Evolutionary conservation across 2,329 filamentous ascomycete species (phyloP), one percentile per base, ranked within the genome.

Genomic region (Arthrobotrys sphaeroides): DNA sequence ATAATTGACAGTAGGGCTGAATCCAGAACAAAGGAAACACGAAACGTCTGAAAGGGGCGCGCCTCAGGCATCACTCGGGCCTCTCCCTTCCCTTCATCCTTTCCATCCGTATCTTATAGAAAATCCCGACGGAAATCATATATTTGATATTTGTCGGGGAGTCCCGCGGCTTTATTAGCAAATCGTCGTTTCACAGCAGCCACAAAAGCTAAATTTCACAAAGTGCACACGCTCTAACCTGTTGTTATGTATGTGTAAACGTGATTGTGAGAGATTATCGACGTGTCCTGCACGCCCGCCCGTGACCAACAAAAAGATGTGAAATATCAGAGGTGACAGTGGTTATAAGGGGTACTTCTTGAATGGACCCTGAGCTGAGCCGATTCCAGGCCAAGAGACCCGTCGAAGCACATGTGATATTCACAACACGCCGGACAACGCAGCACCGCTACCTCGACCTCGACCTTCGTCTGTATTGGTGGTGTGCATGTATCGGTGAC

Each of bases 161-260:
- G 24, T 38, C 16, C 51, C 51, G 51, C 51, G n/a, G 24, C 22
- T 12, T 22, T 55, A 6, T 38, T 16, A 47, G 18, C 12, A 55
- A 55, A 36, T 55, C 12, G 36, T 55, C 51, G 51, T 55, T 55
- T 55, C 51, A 55, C 12, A 24, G 51, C 51, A 55, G 51, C 51
- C 51, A 38, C 51, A 24, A 38, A 24, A 5, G 4, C 51, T 7
- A 9, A 55, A 12, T 33, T 33, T 55, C 18, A 7, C 51, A 55
- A 55, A 55, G 47, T 3, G 47, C 47, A 36, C 22, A 2, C 12
- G 12, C 16, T 55, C 33, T 24, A 55, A 36, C 49, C 28, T 26
- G 36, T 38, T n/a, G n/a, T n/a, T n/a, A n/a, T n/a, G n/a, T n/a
- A n/a, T n/a, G 2, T 22, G 9, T 22, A 24, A 55, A 9, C 10